Percentiles rank a stretch among this genome's conserved stretches.
Conservation (phyloP, 2,329 filamentous ascomycete species). For the Calonectria honghensis region DNA sequence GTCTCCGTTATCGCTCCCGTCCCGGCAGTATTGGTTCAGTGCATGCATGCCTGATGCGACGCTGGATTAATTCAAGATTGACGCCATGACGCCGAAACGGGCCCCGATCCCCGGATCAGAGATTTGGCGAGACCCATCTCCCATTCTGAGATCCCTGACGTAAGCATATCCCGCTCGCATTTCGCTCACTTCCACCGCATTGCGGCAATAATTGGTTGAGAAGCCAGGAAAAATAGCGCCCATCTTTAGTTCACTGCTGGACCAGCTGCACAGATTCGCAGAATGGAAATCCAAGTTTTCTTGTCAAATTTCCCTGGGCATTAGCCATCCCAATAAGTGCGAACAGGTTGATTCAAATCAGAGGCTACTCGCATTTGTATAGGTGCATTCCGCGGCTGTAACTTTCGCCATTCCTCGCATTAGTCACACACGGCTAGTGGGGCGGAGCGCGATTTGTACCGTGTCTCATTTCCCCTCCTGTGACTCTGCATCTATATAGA, state of each 20-base stretch:
- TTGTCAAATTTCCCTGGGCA: background rate
- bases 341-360: background rate
- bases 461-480: slow-evolving; percentile 15
- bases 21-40: background rate
- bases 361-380: background rate
- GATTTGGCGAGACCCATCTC: background rate
- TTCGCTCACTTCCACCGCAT: background rate
- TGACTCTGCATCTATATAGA: background rate
- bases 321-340: background rate
- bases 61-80: slow-evolving; percentile 10
- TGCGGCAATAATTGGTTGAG: background rate
- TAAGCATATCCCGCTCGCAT: background rate
- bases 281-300: background rate
- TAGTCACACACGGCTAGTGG: slow-evolving; percentile 14
- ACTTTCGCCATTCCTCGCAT: background rate
- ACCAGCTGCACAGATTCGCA: background rate
- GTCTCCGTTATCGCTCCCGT: slow-evolving; percentile 22
- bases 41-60: slow-evolving; percentile 1
- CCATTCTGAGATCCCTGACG: background rate
- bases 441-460: slow-evolving; percentile 26
- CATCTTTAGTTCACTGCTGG: background rate
- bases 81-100: background rate
- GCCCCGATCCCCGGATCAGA: background rate
- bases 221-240: background rate
- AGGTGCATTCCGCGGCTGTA: background rate